Evolutionary conservation across 2,329 filamentous ascomycete genomes (phyloP).

Genomic region (Aspergillus pseudoglaucus): DNA sequence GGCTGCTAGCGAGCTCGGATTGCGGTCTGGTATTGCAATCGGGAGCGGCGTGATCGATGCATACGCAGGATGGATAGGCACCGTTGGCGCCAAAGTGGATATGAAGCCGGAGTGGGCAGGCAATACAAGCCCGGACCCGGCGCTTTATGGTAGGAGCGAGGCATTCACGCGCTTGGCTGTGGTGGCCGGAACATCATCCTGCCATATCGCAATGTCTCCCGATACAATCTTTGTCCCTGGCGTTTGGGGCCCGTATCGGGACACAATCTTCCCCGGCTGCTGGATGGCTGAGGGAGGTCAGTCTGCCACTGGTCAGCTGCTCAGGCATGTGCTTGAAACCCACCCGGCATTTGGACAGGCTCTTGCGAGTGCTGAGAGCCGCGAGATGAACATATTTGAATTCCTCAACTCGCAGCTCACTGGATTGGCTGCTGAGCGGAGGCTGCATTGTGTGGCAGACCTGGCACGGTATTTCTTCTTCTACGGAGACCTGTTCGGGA

Average conservation of each 20-base stretch:
- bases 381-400: slow-evolving; percentile 81
- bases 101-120: slow-evolving; percentile 49
- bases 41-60: slow-evolving; percentile 93
- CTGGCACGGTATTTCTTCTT: slow-evolving; percentile 90
- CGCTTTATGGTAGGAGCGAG: slow-evolving; percentile 74
- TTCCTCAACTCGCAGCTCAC: slow-evolving; percentile 59
- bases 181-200: slow-evolving; percentile 92
- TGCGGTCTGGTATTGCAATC: slow-evolving; percentile 78
- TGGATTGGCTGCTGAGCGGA: not conserved
- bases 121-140: slow-evolving; percentile 57
- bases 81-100: slow-evolving; percentile 84
- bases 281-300: slow-evolving; percentile 96
- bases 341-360: slow-evolving; percentile 80
- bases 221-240: slow-evolving; percentile 85
- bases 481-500: slow-evolving; percentile 92
- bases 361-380: slow-evolving; percentile 65
- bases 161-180: slow-evolving; percentile 75
- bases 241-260: slow-evolving; percentile 90
- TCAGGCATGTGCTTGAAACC: slow-evolving; percentile 86
- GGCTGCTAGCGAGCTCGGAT: slow-evolving; percentile 73
- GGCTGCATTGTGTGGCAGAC: slow-evolving; percentile 53
- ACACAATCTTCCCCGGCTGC: slow-evolving; percentile 77
- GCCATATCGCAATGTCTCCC: slow-evolving; percentile 86
- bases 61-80: slow-evolving; percentile 94
- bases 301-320: slow-evolving; percentile 82